Conservation (phyloP, 202 grass and related monocot genomes). For the Zoysia matrella region DNA sequence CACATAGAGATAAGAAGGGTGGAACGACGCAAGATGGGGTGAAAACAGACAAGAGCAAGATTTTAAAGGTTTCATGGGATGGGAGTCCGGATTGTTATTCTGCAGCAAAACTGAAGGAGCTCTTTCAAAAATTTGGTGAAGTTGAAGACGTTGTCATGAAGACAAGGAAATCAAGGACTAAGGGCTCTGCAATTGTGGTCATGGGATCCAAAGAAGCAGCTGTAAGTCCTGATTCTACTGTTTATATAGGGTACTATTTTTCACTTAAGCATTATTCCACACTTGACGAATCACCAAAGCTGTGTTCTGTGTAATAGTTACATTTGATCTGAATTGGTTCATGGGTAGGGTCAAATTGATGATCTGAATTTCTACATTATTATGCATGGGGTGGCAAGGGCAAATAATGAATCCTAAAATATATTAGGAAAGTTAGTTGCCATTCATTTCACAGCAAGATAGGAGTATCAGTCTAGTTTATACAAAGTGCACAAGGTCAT, state of each 20-base stretch:
- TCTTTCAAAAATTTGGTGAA: constrained; percentile 76
- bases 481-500: neutral
- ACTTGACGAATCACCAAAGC: neutral
- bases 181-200: constrained; percentile 69
- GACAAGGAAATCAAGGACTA: constrained; percentile 73
- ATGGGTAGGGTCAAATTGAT: neutral
- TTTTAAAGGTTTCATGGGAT: constrained; percentile 48
- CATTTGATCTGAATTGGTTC: neutral
- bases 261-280: neutral
- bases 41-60: constrained; percentile 59
- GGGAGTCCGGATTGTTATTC: constrained; percentile 54
- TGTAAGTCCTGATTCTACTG: constrained; percentile 47
- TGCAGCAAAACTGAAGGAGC: constrained; percentile 65
- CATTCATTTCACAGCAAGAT: constrained; percentile 1
- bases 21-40: constrained; percentile 28
- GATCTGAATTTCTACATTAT: neutral
- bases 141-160: constrained; percentile 88
- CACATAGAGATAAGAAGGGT: constrained; percentile 47
- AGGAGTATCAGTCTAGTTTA: neutral
- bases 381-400: neutral
- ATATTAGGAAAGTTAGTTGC: neutral
- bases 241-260: constrained; percentile 9
- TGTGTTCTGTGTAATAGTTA: neutral
- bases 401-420: neutral
- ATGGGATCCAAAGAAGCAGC: constrained; percentile 79